A percentile compares a stretch with the other conserved stretches of the same genome.
Conservation (phyloP, 179 eudicot genomes). For the Silene coronaria region DNA sequence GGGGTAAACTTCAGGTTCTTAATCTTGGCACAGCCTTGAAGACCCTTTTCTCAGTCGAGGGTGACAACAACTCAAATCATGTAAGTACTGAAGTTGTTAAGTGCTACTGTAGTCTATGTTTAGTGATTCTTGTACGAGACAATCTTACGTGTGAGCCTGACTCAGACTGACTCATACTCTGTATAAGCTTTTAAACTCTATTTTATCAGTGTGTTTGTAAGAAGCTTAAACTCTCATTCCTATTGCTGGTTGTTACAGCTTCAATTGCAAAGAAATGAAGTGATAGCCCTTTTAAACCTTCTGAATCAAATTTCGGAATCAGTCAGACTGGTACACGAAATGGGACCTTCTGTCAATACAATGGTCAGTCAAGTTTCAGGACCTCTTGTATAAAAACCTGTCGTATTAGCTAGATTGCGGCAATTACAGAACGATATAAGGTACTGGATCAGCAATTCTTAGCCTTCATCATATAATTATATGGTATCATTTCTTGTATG, state of each 20-base stretch:
- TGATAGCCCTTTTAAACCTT: constrained; percentile 73
- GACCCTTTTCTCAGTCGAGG: constrained; percentile 71
- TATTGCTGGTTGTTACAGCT: constrained; percentile 34
- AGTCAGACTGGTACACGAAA: constrained; percentile 52
- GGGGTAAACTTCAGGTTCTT: constrained; percentile 96
- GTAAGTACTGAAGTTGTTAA: too few relatives aligned
- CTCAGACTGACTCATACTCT: too few relatives aligned
- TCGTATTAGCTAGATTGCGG: constrained; percentile 35
- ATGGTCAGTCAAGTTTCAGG: constrained; percentile 31
- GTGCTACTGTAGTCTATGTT: too few relatives aligned
- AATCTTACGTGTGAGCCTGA: too few relatives aligned
- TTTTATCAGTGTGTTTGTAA: background rate
- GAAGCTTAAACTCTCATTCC: background rate
- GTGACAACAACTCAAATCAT: constrained; percentile 20
- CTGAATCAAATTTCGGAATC: constrained; percentile 81
- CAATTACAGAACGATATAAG: constrained; percentile 26
- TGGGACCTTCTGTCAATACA: constrained; percentile 45
- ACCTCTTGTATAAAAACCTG: constrained; percentile 19
- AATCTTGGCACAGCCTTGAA: constrained; percentile 93
- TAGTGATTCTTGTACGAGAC: too few relatives aligned
- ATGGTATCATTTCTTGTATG: too few relatives aligned
- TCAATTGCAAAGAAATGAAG: constrained; percentile 81
- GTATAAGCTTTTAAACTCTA: background rate
- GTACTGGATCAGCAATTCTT: constrained; percentile 1
- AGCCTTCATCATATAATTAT: too few relatives aligned